Evolutionary conservation across 2,329 filamentous ascomycete genomes (phyloP), one percentile per base, ranked within the genome.

Genomic region (Aspergillus sojae): DNA sequence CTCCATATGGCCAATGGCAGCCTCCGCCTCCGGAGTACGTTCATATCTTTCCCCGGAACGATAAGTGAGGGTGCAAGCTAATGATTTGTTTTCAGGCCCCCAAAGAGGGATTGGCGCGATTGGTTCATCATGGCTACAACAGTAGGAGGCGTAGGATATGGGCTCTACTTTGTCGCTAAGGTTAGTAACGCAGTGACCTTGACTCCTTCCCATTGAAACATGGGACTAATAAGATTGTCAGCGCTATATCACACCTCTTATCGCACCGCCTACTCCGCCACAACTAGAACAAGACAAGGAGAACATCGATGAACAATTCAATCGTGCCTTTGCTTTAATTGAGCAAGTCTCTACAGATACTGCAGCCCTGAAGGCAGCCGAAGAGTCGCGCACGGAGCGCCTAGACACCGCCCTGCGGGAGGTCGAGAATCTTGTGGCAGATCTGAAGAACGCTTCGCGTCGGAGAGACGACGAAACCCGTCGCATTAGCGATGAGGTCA

Each of bases 121-220:
- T 98, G 93, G 91, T 99, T 99, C 80, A 98, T 99, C 79, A 97
- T 98, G 93, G 95, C 95, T 9, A 99, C 95, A 0, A 92, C 98
- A 14, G 90, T 96, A 66, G 91, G 93, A 62, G 93, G 94, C 56
- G 89, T 97, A 23, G 86, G 93, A 45, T 98, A 97, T 74, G 94
- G 94, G 0, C 80, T 97, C 26, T 99, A 95, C 76, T 87, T 90
- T 68, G 86, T 97, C 19, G 92, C 93, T 65, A 96, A 96, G 87
- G 91, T 93, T 82, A 43, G 76, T 61, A 16, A 28, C 26, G n/a
- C 19, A 32, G 30, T 34, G 21, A 32, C n/a, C 32, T 19, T 28
- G n/a, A 21, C 59, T 53, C 45, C 26, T 26, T n/a, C 28, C 28
- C 50, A 26, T 61, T 12, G 16, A 12, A 41, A 43, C 14, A 11